Evolutionary conservation across 257 asterid genomes (phyloP), one percentile per base, ranked within the genome.

Genomic region (Avicennia marina): DNA sequence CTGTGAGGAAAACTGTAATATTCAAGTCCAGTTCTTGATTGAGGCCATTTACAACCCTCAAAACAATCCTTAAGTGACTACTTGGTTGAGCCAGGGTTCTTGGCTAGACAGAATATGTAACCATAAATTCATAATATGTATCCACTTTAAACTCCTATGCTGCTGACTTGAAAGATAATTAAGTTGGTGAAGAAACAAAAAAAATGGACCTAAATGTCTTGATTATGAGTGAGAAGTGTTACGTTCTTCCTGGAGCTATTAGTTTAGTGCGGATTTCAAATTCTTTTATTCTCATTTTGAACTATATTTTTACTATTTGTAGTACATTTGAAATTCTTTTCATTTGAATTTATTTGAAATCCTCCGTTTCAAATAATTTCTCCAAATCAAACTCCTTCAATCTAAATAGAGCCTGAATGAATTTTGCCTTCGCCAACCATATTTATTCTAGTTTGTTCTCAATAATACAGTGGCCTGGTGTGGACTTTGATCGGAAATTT

Each of bases 381-480:
- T n/a, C n/a, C n/a, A n/a, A n/a, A n/a, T n/a, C n/a, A n/a, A n/a
- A n/a, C n/a, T n/a, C n/a, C n/a, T n/a, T n/a, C n/a, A n/a, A n/a
- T n/a, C n/a, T n/a, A n/a, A n/a, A n/a, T n/a, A n/a, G n/a, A n/a
- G n/a, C n/a, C 19, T 38, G 43, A 17, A 11, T n/a, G 60, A 21
- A 40, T 64, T 53, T 39, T 39, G 19, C 31, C 50, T 65, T 50
- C 44, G 46, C 29, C 76, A 40, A 58, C 36, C 64, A 52, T 26
- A 32, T 33, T 27, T 33, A 25, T 41, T 19, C 18, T 49, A 36
- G 27, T 47, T 21, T 46, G 49, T 49, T 34, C 62, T 34, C 54
- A 53, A 45, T 36, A 26, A 27, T 60, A 16, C 59, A 47, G 46
- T 56, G 34, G 17, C 36, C 43, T 47, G 53, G 64, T 58, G n/a